phyloP scores from a whole-genome alignment of 176 grass and related monocot species.

The Hordeum marinum region DNA sequence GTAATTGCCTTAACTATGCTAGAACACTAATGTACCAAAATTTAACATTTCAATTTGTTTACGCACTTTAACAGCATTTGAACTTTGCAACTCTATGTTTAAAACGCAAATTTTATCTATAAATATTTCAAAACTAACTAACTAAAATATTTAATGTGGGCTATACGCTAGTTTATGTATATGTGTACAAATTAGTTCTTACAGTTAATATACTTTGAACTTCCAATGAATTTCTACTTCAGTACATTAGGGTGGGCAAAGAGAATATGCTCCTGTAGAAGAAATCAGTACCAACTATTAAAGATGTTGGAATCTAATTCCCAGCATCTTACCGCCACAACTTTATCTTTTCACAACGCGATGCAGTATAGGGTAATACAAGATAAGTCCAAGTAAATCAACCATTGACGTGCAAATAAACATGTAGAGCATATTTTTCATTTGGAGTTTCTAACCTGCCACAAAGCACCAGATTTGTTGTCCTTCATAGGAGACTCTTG shows the following conservation, averaged over 20 bases:
- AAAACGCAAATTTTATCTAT: not conserved
- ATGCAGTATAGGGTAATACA: not conserved
- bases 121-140: not conserved
- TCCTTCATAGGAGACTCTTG: slow-evolving; percentile 87
- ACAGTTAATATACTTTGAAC: not conserved
- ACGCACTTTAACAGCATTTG: not conserved
- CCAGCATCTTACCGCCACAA: not conserved
- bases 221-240: slow-evolving; percentile 13
- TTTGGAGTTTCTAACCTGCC: slow-evolving; percentile 72
- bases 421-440: not conserved
- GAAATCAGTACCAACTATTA: not conserved
- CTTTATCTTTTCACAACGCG: not conserved
- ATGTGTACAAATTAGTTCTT: not conserved
- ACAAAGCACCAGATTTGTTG: slow-evolving; percentile 41
- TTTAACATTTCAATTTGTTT: not conserved
- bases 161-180: not conserved
- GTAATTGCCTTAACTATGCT: not conserved
- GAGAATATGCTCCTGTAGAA: not conserved
- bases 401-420: not conserved
- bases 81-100: not conserved
- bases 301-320: not conserved
- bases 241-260: slow-evolving; percentile 11
- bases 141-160: not conserved
- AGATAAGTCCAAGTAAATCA: not conserved
- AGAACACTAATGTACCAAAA: not conserved